These are phyloP conservation scores for Aspergillus sclerotialis DNA, from an alignment of 2,329 filamentous ascomycete genomes.

Conservation along the genomic window DNA sequence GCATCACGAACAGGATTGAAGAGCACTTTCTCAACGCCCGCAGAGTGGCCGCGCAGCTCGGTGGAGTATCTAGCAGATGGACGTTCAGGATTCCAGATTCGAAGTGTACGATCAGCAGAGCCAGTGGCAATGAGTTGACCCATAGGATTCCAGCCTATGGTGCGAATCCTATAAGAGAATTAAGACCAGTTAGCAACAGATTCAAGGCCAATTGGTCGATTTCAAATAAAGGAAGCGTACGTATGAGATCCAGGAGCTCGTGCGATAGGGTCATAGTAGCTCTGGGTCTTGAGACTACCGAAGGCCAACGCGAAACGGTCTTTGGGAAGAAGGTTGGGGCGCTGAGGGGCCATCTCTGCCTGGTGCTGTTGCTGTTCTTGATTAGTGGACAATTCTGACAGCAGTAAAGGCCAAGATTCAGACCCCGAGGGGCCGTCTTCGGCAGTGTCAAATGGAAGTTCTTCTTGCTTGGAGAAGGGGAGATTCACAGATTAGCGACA, in stretches of 20 bases:
- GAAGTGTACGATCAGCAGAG: conserved; percentile 76
- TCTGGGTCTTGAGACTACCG: conserved; percentile 60
- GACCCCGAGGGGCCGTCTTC: conserved; percentile 16
- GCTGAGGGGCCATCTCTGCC: conserved; percentile 31
- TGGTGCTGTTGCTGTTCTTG: conserved; percentile 10
- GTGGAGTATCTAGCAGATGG: conserved; percentile 41
- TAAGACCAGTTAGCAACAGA: conserved; percentile 3
- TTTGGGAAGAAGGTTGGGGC: conserved; percentile 47
- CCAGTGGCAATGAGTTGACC: conserved; percentile 81
- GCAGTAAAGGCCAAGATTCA: conserved; percentile 9
- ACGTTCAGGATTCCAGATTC: conserved; percentile 74
- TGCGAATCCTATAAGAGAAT: conserved; percentile 53
- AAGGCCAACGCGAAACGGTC: conserved; percentile 64
- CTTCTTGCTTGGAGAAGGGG: not conserved
- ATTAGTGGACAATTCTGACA: conserved; percentile 9
- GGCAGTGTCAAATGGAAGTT: conserved; percentile 2
- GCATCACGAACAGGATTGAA: conserved; percentile 45
- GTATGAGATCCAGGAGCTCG: conserved; percentile 51
- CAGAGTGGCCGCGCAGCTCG: conserved; percentile 42
- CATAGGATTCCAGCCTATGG: conserved; percentile 82
- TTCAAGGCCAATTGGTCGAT: not conserved
- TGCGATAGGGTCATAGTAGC: conserved; percentile 58
- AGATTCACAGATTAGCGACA: too few relatives aligned
- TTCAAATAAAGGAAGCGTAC: conserved; percentile 36
- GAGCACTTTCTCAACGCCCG: conserved; percentile 41